phyloP scores from a whole-genome alignment of 2,329 filamentous ascomycete genomes.

The Aspergillus texensis region DNA sequence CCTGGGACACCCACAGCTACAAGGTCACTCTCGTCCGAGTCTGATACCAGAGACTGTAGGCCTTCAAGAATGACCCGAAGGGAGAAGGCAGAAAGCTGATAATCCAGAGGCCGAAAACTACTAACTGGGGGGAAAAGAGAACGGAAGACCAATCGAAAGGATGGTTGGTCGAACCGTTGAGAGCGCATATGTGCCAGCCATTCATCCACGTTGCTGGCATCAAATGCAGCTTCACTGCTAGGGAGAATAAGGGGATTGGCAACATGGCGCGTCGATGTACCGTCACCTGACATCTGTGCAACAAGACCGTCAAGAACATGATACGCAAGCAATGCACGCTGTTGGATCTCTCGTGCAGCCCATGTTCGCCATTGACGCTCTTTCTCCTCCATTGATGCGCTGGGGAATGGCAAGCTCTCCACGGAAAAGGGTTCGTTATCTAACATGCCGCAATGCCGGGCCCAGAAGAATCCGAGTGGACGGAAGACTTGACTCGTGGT shows the following conservation, averaged over 20 bases:
- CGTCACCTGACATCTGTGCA: slow-evolving; percentile 48
- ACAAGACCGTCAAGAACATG: slow-evolving; percentile 50
- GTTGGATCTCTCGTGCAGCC: slow-evolving; percentile 49
- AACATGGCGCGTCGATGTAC: slow-evolving; percentile 46
- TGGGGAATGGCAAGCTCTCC: slow-evolving; percentile 37
- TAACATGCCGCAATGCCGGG: slow-evolving; percentile 49
- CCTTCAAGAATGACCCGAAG: slow-evolving; percentile 49
- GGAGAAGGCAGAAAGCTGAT: slow-evolving; percentile 44
- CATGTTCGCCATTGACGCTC: slow-evolving; percentile 46
- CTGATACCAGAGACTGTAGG: slow-evolving; percentile 47
- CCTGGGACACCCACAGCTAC: slow-evolving; percentile 44
- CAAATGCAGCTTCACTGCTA: slow-evolving; percentile 45
- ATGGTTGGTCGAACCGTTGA: slow-evolving; percentile 33
- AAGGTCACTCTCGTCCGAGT: slow-evolving; percentile 41
- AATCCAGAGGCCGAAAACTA: slow-evolving; percentile 32
- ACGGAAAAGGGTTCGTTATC: slow-evolving; percentile 38
- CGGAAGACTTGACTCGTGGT: slow-evolving; percentile 50
- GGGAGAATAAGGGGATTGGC: slow-evolving; percentile 46
- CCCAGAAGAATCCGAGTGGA: slow-evolving; percentile 50
- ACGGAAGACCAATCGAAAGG: slow-evolving; percentile 46
- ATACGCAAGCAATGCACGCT: slow-evolving; percentile 48
- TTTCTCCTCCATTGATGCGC: slow-evolving; percentile 39
- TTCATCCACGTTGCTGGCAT: slow-evolving; percentile 43
- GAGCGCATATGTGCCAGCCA: slow-evolving; percentile 43
- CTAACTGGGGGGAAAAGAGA: slow-evolving; percentile 41